Evolutionary conservation across 371 early-diverging fungal genomes (phyloP).

Genomic region (Mortierella sp.): DNA sequence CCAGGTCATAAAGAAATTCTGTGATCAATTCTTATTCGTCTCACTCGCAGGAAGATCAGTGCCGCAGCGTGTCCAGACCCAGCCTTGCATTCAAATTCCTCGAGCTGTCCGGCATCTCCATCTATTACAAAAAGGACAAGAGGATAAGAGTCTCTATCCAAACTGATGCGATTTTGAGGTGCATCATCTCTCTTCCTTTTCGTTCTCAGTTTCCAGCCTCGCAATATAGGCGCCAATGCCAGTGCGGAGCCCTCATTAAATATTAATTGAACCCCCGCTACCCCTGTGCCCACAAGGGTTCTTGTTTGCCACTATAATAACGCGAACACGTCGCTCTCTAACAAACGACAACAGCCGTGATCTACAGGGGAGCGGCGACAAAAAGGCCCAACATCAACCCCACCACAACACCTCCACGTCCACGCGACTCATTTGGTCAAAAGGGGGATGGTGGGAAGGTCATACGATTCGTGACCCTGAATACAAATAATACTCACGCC

Average conservation of each 20-base stretch:
- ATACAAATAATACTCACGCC: not conserved
- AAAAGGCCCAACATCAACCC: not conserved
- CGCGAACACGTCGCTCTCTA: not conserved
- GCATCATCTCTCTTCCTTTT: not conserved
- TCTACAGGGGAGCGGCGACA: not conserved
- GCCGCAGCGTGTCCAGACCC: not conserved
- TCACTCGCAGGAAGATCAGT: not conserved
- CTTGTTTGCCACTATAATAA: not conserved
- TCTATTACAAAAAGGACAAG: not conserved
- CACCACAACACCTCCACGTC: not conserved
- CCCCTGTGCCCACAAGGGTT: no score
- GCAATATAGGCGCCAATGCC: not conserved
- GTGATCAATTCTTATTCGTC: not conserved
- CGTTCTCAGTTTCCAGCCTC: not conserved
- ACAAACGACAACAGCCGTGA: not conserved
- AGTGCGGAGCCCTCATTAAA: not conserved
- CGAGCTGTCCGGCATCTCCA: not conserved
- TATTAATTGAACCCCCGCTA: not conserved
- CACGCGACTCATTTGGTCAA: slow-evolving; percentile 8
- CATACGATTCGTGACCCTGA: slow-evolving; percentile 7
- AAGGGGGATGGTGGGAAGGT: slow-evolving; percentile 1
- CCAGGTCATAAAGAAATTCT: not conserved
- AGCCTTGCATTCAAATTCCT: not conserved
- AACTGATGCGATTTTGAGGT: not conserved
- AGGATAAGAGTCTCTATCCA: no score